Conservation (phyloP, 2,329 filamentous ascomycete species). For the Fusarium sp. region DNA sequence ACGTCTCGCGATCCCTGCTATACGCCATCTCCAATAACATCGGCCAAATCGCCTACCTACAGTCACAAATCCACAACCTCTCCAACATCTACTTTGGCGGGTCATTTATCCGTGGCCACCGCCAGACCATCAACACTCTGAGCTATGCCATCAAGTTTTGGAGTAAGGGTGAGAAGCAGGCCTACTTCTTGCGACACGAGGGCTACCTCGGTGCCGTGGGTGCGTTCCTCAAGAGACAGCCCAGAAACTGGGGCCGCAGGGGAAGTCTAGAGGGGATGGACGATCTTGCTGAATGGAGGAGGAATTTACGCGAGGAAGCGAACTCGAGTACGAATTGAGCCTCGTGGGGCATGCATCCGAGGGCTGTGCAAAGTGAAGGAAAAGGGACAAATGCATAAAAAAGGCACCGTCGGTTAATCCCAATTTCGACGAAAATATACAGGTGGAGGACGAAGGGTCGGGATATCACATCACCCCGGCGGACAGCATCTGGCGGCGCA, state of each 20-base stretch:
- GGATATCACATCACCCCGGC: constrained; percentile 13
- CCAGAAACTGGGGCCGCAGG: constrained; percentile 88
- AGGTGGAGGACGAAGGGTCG: constrained; percentile 1
- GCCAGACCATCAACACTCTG: constrained; percentile 97
- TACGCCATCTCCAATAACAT: constrained; percentile 99
- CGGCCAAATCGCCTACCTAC: constrained; percentile 96
- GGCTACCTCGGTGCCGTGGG: constrained; percentile 95
- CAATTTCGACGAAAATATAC: not conserved
- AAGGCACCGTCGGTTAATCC: constrained; percentile 4
- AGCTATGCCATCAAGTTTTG: constrained; percentile 98
- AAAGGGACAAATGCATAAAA: constrained; percentile 15
- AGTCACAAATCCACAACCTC: constrained; percentile 92
- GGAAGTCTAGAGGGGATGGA: constrained; percentile 75
- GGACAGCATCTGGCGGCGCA: constrained; percentile 20
- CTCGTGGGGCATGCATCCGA: not conserved
- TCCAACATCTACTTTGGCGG: constrained; percentile 98
- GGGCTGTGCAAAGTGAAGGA: not conserved
- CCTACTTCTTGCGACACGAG: constrained; percentile 95
- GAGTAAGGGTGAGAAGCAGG: constrained; percentile 93
- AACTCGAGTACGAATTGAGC: constrained; percentile 18
- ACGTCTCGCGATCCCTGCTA: constrained; percentile 90
- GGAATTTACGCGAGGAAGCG: constrained; percentile 30
- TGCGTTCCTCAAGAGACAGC: constrained; percentile 92
- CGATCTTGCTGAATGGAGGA: constrained; percentile 48
- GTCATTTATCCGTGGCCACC: constrained; percentile 94